A percentile compares a stretch with the other conserved stretches of the same genome.
Conservation (phyloP, 2,329 filamentous ascomycete genomes). For the Botrytis sinoallii region DNA sequence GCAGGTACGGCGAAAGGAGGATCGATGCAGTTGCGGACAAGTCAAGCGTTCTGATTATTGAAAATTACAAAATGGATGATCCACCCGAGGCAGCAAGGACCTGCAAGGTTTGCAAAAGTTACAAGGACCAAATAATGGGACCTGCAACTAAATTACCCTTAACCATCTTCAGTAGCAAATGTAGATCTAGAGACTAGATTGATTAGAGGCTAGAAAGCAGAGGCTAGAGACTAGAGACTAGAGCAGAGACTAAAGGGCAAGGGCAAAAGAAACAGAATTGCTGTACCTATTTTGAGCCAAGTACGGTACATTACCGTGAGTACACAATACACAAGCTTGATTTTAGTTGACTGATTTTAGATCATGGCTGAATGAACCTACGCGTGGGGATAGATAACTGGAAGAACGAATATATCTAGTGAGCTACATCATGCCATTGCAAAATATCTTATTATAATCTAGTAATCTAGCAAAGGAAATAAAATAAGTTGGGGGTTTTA, state of each 20-base stretch:
- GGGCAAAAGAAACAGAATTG: not conserved
- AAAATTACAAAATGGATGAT: conserved; percentile 21
- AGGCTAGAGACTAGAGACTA: not conserved
- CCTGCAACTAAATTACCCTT: conserved; percentile 9
- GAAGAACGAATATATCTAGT: not conserved
- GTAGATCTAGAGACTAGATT: conserved; percentile 11
- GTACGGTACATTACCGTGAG: not conserved
- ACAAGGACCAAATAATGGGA: conserved; percentile 20
- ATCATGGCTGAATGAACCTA: not conserved
- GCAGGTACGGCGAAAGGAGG: conserved; percentile 25
- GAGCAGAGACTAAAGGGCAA: not conserved
- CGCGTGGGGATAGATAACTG: not conserved
- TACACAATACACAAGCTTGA: not conserved
- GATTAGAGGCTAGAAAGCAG: not conserved
- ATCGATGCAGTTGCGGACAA: conserved; percentile 21
- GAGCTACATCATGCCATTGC: not conserved
- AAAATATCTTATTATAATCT: too few species aligned
- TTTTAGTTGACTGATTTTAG: not conserved
- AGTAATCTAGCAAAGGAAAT: not conserved
- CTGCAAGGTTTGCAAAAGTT: conserved; percentile 19
- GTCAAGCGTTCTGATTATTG: conserved; percentile 16
- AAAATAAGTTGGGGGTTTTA: not conserved
- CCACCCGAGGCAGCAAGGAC: conserved; percentile 21
- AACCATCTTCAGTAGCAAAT: conserved; percentile 16
- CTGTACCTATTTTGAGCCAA: not conserved